Percentiles rank a stretch among this genome's conserved stretches.
Conservation (phyloP, 345 rosid species). For the Rhodomyrtus tomentosa region DNA sequence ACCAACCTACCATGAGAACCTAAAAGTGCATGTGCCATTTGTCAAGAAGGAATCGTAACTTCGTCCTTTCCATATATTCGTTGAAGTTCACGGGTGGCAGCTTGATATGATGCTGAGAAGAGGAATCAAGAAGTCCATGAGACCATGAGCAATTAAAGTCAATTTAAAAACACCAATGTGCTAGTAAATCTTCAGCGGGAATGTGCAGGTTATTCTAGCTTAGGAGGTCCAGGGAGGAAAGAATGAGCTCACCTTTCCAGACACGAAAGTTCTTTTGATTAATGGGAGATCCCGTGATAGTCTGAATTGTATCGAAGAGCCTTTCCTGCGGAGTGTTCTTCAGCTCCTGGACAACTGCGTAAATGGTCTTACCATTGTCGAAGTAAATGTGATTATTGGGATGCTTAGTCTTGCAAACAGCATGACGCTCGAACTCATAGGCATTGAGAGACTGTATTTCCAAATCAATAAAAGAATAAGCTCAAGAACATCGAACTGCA, state of each 20-base stretch:
- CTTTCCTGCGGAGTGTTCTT: constrained; percentile 45
- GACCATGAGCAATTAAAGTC: neutral
- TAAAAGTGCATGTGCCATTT: neutral
- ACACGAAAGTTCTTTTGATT: constrained; percentile 43
- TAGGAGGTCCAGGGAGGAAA: neutral
- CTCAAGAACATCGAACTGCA: neutral
- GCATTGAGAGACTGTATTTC: constrained; percentile 43
- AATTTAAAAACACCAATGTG: neutral
- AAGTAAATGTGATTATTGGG: constrained; percentile 65
- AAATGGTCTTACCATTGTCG: constrained; percentile 59
- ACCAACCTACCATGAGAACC: neutral
- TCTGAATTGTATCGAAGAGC: constrained; percentile 47
- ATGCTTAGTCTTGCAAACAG: constrained; percentile 65
- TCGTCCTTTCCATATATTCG: constrained; percentile 54
- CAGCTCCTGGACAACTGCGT: constrained; percentile 56
- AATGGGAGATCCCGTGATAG: constrained; percentile 34
- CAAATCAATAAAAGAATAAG: neutral
- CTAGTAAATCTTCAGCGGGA: neutral
- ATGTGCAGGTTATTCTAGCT: neutral
- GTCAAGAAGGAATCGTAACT: constrained; percentile 16
- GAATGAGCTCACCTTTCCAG: constrained; percentile 37
- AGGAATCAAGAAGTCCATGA: neutral
- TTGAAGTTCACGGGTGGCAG: constrained; percentile 53
- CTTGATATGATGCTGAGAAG: constrained; percentile 49
- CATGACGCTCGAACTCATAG: constrained; percentile 57